These are phyloP conservation scores for Metroxylon sagu DNA, from an alignment of 176 grass and related monocot species.

Conservation along the genomic window DNA sequence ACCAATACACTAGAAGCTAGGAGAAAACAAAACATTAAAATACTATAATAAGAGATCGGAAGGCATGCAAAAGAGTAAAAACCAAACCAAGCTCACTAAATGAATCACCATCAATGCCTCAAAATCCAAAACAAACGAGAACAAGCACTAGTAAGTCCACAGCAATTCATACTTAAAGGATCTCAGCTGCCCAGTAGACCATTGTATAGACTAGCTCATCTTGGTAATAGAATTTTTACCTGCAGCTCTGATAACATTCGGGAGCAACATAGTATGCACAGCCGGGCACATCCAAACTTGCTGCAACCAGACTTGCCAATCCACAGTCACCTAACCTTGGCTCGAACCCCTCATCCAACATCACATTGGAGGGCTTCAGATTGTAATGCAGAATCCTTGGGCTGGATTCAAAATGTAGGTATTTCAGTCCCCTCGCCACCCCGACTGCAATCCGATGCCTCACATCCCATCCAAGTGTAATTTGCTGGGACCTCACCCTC, in stretches of 20 bases:
- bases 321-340: constrained; percentile 64
- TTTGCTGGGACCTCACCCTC: constrained; percentile 64
- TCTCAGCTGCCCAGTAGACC: no score
- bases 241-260: constrained; percentile 77
- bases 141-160: background rate
- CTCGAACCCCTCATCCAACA: constrained; percentile 75
- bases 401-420: constrained; percentile 82
- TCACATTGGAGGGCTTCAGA: constrained; percentile 73
- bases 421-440: constrained; percentile 61
- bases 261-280: constrained; percentile 50
- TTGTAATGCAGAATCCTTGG: constrained; percentile 67
- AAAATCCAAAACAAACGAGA: no score
- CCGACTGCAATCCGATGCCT: constrained; percentile 74
- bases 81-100: no score
- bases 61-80: no score
- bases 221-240: constrained; percentile 23
- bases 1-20: background rate
- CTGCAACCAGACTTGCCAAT: constrained; percentile 38
- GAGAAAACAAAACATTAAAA: background rate
- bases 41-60: no score
- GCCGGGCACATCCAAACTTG: constrained; percentile 10
- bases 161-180: background rate
- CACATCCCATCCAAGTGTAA: constrained; percentile 55
- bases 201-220: background rate
- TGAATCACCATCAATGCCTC: no score